Percentiles rank a stretch among this genome's conserved stretches.
Conservation (phyloP, 140 eudicot genomes). For the Flaveria floridana region DNA sequence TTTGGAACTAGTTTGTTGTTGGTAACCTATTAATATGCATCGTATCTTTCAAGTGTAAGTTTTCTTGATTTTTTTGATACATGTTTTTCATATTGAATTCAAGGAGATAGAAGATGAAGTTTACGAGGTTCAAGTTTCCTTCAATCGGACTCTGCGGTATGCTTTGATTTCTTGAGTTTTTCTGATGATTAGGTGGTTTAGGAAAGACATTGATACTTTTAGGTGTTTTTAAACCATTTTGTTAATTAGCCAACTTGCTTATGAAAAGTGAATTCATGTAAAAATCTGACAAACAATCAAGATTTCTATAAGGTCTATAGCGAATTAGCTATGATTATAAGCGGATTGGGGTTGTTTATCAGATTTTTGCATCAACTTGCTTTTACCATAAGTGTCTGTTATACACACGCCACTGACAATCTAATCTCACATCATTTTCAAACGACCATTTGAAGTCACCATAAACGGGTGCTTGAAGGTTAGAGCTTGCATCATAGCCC, state of each 20-base stretch:
- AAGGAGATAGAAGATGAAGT: conserved; percentile 23
- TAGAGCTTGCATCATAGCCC: too few relatives aligned
- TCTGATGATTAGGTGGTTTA: too few relatives aligned
- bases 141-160: conserved; percentile 26
- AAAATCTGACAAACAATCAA: not conserved
- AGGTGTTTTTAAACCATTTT: not conserved
- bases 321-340: too few relatives aligned
- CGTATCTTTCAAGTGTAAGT: conserved; percentile 20
- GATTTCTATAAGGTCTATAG: not conserved
- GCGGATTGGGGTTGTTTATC: not conserved
- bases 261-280: not conserved
- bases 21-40: conserved; percentile 27
- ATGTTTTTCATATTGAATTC: conserved; percentile 15
- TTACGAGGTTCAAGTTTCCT: conserved; percentile 31
- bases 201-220: not conserved
- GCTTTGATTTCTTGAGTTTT: conserved; percentile 6
- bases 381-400: too few relatives aligned
- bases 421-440: too few relatives aligned
- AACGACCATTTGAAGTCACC: too few relatives aligned
- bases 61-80: conserved; percentile 7
- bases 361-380: not conserved
- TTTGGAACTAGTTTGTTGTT: conserved; percentile 27
- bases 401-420: too few relatives aligned
- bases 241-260: not conserved
- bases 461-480: too few relatives aligned